Evolutionary conservation across 768 basidiomycete species (phyloP).

Genomic region (Mrakia hoshinonis): DNA sequence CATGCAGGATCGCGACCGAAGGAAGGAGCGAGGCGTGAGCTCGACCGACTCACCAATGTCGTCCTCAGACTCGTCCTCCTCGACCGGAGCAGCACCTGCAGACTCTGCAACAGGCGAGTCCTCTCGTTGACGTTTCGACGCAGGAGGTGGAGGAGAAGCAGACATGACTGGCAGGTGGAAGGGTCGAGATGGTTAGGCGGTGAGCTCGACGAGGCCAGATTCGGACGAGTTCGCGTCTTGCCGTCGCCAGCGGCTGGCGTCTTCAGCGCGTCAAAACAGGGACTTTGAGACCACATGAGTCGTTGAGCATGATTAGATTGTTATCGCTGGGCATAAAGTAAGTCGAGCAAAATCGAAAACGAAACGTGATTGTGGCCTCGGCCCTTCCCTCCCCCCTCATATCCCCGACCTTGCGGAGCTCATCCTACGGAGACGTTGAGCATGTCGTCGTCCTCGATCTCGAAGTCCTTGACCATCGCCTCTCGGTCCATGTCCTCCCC

Average conservation of each 20-base stretch:
- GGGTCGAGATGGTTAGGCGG: background rate
- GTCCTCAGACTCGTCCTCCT: conserved; percentile 3
- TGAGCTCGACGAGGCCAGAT: background rate
- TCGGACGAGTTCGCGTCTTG: background rate
- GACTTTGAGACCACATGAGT: too few species aligned
- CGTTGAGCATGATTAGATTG: too few species aligned
- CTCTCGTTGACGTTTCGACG: conserved; percentile 3
- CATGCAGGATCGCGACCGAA: background rate
- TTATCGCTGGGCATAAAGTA: background rate
- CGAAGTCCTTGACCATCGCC: background rate
- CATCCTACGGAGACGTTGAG: background rate
- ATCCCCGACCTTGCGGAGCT: background rate
- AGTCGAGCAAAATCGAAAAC: too few species aligned
- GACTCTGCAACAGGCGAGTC: background rate
- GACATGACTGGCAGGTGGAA: conserved; percentile 7
- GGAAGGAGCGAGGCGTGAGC: background rate
- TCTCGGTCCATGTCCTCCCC: background rate
- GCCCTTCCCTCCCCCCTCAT: background rate
- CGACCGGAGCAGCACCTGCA: background rate
- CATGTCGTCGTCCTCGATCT: background rate
- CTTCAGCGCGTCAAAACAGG: too few species aligned
- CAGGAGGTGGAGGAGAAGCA: background rate
- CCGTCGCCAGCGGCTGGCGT: background rate
- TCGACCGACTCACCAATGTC: conserved; percentile 13
- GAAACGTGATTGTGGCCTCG: background rate